phyloP scores from a whole-genome alignment of 371 early-diverging fungal species.

The Syncephalastrum contaminatum region DNA sequence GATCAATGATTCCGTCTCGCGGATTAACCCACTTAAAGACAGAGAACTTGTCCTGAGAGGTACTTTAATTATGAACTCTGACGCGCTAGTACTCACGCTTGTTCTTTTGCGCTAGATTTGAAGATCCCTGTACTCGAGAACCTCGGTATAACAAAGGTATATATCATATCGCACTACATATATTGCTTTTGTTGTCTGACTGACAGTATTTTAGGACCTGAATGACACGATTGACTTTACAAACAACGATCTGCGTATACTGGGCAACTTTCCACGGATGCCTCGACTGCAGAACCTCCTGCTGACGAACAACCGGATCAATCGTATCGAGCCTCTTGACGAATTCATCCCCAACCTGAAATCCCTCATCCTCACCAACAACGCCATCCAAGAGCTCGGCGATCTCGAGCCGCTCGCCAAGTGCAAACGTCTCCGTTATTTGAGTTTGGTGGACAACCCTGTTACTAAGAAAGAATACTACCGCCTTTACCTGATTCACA shows the following conservation, averaged over 20 bases:
- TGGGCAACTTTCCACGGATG: conserved; percentile 90
- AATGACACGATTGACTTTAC: conserved; percentile 93
- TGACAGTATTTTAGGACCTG: conserved; percentile 59
- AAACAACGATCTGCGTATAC: conserved; percentile 83
- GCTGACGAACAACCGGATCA: conserved; percentile 85
- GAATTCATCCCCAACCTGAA: conserved; percentile 74
- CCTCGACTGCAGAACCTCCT: conserved; percentile 76
- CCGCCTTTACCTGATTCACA: conserved; percentile 79
- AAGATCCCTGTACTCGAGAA: conserved; percentile 93
- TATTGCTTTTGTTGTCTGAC: not conserved
- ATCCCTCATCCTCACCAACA: conserved; percentile 84
- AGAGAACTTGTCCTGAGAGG: conserved; percentile 88
- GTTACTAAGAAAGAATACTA: conserved; percentile 80
- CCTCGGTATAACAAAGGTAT: conserved; percentile 87
- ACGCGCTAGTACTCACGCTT: conserved; percentile 2
- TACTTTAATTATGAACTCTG: conserved; percentile 17
- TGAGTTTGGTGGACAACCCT: conserved; percentile 86
- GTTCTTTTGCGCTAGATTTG: conserved; percentile 50
- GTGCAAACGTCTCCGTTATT: conserved; percentile 54
- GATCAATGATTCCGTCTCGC: conserved; percentile 67
- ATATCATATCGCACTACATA: no score
- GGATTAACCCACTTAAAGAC: conserved; percentile 85
- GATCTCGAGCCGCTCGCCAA: conserved; percentile 76
- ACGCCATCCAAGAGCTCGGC: conserved; percentile 76
- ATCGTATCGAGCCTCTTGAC: conserved; percentile 66